Evolutionary conservation across 2,329 filamentous ascomycete genomes (phyloP).

Genomic region (Bipolaris oryzae): DNA sequence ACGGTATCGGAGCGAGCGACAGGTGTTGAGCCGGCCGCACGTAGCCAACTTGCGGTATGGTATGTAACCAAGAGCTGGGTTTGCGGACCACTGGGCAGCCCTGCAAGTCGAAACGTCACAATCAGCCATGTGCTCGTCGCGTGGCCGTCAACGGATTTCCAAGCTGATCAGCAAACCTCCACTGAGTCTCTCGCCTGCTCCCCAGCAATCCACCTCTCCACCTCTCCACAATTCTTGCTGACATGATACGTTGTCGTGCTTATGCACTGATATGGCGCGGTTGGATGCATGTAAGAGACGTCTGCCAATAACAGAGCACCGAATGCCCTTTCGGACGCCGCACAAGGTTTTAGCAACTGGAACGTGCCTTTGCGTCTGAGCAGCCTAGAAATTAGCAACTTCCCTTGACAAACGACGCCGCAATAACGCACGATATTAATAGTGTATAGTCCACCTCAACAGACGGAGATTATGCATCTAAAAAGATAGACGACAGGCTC

Average conservation of each 20-base stretch:
- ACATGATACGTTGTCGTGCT: slow-evolving; percentile 14
- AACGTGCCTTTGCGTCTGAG: slow-evolving; percentile 4
- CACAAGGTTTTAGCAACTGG: slow-evolving; percentile 5
- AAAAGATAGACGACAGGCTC: background rate
- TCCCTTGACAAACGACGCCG: slow-evolving; percentile 12
- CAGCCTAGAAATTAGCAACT: background rate
- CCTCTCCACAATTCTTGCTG: slow-evolving; percentile 8
- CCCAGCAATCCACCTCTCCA: background rate
- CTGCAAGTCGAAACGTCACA: slow-evolving; percentile 9
- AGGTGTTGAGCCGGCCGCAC: background rate
- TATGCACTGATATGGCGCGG: slow-evolving; percentile 12
- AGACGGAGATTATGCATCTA: background rate
- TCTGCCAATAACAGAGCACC: slow-evolving; percentile 5
- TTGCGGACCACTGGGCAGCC: background rate
- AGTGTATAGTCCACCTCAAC: slow-evolving; percentile 11
- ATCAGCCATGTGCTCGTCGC: slow-evolving; percentile 22
- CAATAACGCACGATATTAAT: slow-evolving; percentile 19
- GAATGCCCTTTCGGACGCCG: background rate
- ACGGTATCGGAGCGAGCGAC: slow-evolving; percentile 4
- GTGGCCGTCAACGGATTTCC: slow-evolving; percentile 14
- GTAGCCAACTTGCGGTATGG: slow-evolving; percentile 5
- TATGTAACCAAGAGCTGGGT: background rate
- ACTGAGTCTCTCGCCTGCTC: slow-evolving; percentile 1
- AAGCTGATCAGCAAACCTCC: slow-evolving; percentile 6
- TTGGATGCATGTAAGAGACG: slow-evolving; percentile 9